Conservation (phyloP, 1,284 basidiomycete species). For the Fomitopsis palustris region DNA sequence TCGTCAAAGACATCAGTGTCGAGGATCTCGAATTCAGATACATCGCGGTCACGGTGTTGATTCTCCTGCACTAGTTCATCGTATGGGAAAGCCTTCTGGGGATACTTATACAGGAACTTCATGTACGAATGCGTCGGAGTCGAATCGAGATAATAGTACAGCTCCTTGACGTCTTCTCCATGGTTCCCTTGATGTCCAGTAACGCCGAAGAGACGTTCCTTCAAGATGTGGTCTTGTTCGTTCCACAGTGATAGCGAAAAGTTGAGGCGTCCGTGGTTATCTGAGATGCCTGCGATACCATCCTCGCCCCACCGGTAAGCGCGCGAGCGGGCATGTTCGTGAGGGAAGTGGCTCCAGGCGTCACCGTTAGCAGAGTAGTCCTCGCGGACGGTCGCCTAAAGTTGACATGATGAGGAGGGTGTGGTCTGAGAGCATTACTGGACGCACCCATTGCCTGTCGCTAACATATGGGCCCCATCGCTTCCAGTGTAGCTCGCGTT, state of each 20-base stretch:
- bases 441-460: constrained; percentile 93
- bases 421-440: background rate
- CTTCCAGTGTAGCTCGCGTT: constrained; percentile 86
- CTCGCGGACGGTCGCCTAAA: constrained; percentile 92
- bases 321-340: constrained; percentile 90
- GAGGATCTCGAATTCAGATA: constrained; percentile 89
- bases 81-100: constrained; percentile 90
- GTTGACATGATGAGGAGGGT: constrained; percentile 4
- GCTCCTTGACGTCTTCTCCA: constrained; percentile 97
- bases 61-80: constrained; percentile 90
- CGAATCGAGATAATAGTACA: constrained; percentile 98
- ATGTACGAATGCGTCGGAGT: constrained; percentile 99
- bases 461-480: constrained; percentile 97
- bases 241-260: constrained; percentile 95
- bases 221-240: constrained; percentile 90
- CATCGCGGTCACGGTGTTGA: constrained; percentile 78
- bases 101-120: constrained; percentile 99
- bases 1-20: constrained; percentile 93
- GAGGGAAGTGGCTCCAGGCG: constrained; percentile 97
- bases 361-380: constrained; percentile 97
- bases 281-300: constrained; percentile 93
- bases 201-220: constrained; percentile 93
- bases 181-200: constrained; percentile 98
- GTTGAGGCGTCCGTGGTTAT: constrained; percentile 94
- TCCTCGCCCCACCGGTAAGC: constrained; percentile 99